Conservation (phyloP, 305 asterid genomes). For the Fraxinus sp. region DNA sequence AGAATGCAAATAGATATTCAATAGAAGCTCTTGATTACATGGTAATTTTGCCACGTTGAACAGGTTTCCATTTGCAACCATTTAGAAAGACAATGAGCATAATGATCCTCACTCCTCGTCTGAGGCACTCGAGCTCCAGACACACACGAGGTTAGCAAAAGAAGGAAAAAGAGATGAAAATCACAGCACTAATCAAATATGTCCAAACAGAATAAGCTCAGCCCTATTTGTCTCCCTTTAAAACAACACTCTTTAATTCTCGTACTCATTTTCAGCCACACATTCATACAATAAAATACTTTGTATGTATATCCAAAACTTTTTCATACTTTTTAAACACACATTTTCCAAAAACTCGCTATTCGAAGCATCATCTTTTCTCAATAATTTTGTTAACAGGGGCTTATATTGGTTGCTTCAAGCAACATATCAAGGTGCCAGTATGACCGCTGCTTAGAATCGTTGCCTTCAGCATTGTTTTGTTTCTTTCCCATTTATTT, state of each 20-base stretch:
- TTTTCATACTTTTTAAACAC: too few relatives aligned
- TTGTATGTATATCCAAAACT: too few relatives aligned
- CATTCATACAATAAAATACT: too few relatives aligned
- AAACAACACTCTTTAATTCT: too few relatives aligned
- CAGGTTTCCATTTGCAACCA: not conserved
- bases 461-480: not conserved
- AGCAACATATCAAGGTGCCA: not conserved
- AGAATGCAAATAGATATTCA: not conserved
- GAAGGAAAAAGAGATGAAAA: not conserved
- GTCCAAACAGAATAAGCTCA: not conserved
- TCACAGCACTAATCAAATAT: not conserved
- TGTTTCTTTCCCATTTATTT: not conserved
- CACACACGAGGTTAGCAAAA: not conserved
- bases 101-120: not conserved
- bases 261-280: too few relatives aligned
- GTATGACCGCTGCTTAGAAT: not conserved
- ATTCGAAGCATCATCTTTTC: too few relatives aligned
- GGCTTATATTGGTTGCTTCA: not conserved
- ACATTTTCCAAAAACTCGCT: too few relatives aligned
- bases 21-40: not conserved
- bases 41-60: not conserved
- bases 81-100: not conserved
- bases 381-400: too few relatives aligned
- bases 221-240: too few relatives aligned
- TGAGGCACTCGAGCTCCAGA: not conserved